These are phyloP conservation scores for Mortierella sp. DNA, from an alignment of 371 early-diverging fungal genomes.

Conservation along the genomic window DNA sequence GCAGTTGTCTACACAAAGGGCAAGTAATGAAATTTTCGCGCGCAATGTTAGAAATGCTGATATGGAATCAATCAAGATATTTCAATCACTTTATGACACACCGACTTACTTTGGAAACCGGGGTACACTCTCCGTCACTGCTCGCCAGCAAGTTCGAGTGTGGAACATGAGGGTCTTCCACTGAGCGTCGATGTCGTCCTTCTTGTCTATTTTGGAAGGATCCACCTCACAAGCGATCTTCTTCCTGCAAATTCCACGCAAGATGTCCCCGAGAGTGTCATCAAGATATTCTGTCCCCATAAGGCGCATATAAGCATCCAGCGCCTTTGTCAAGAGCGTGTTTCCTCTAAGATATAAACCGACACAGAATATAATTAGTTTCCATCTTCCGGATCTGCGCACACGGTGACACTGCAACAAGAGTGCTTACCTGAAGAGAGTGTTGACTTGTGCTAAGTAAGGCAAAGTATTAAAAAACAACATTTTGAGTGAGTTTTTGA, in stretches of 20 bases:
- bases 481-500: neutral
- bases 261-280: conserved; percentile 73
- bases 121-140: conserved; percentile 57
- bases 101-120: conserved; percentile 56
- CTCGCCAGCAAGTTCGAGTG: conserved; percentile 60
- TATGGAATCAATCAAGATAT: neutral
- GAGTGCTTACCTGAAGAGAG: conserved; percentile 39
- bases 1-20: conserved; percentile 15
- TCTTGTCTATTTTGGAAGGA: conserved; percentile 57
- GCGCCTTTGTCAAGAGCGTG: conserved; percentile 80
- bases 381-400: neutral
- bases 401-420: neutral
- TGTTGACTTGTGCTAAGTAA: conserved; percentile 34
- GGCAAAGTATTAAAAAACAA: conserved; percentile 2
- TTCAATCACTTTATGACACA: neutral
- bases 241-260: conserved; percentile 68
- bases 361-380: neutral
- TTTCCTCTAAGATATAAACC: conserved; percentile 71
- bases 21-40: neutral
- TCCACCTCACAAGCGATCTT: conserved; percentile 76
- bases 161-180: conserved; percentile 62
- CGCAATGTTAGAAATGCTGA: neutral
- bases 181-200: conserved; percentile 56
- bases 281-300: conserved; percentile 81
- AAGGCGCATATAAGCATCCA: conserved; percentile 87